Base-by-base conservation (phyloP, 208 protist species). In the Leishmania tarentolae region DNA sequence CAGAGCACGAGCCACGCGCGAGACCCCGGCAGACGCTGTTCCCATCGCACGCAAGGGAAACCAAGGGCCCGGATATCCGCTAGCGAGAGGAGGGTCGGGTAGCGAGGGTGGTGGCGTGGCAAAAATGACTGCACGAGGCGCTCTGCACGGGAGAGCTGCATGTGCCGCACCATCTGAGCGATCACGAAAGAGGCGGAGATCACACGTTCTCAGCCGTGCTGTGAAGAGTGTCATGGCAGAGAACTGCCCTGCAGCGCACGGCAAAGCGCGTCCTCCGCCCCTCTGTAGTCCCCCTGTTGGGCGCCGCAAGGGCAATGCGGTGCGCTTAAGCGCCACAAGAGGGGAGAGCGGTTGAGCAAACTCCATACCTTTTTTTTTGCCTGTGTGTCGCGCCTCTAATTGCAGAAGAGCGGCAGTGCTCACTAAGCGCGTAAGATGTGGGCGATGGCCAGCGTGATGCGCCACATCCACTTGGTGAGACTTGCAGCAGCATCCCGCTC, bases 391-490 rank as follows among this genome's bases (percentile, higher is more conserved):
- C 19, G 0, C 24, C 3, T n/a, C 2, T 13, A 61, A n/a, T 13
- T 6, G 56, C 56, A 61, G 56, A 61, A 37, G 59, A 65, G 59
- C n/a, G 17, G 11, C n/a, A 37, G n/a, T n/a, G 11, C n/a, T 88
- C 72, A 95, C 76, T 89, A 82, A 3, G 78, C 84, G 28, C 86
- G 87, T 69, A 94, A 97, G n/a, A 95, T 89, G 78, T 98, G 98
- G 56, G 86, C 92, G 70, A 87, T 88, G 53, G 88, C 90, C 63
- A 97, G 88, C 1, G 94, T 98, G 73, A 98, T 91, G 90, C 96
- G 97, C 24, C 96, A 91, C 35, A 99, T 96, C 96, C 94, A 98
- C 28, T 94, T 88, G 37, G 78, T 75, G 1, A 96, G 94, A 59
- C 90, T 93, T 82, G 95, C 96, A 19, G 75, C 78, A 42, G 84